A percentile compares a stretch with the other conserved stretches of the same genome.
Conservation (phyloP, 139 green algal species). For the Tetraselmis striata region DNA sequence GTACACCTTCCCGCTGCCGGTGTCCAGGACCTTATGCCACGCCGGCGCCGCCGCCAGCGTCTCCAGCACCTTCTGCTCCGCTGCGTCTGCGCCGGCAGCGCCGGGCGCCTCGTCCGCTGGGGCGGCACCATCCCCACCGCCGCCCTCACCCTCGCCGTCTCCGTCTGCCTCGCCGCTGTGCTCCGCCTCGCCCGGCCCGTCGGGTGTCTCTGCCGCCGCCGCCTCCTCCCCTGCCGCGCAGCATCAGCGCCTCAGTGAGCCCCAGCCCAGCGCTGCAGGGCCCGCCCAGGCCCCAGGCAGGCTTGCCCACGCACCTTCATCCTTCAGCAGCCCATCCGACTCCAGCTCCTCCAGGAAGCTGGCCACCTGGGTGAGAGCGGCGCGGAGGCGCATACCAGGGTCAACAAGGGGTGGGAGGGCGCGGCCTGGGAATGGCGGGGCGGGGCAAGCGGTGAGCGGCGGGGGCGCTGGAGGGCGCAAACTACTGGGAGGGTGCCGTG, state of each 20-base stretch:
- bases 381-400: background rate
- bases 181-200: background rate
- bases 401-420: background rate
- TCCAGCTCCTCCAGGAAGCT: slow-evolving; percentile 70
- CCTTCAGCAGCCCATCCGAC: slow-evolving; percentile 56
- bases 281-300: too few relatives aligned
- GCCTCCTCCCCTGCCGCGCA: background rate
- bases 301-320: too few relatives aligned
- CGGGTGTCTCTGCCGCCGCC: too few relatives aligned
- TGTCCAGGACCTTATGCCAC: slow-evolving; percentile 61
- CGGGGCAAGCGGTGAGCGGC: background rate
- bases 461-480: background rate
- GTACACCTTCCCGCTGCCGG: slow-evolving; percentile 47
- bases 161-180: too few relatives aligned
- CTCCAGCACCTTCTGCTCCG: slow-evolving; percentile 55
- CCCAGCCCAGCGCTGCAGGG: background rate
- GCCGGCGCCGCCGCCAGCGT: slow-evolving; percentile 35
- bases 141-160: background rate
- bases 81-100: too few relatives aligned
- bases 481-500: background rate
- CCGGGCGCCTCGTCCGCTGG: too few relatives aligned
- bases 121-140: background rate
- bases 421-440: background rate
- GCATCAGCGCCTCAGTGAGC: slow-evolving; percentile 2
- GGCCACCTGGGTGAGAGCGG: slow-evolving; percentile 39